Conservation (phyloP, 192 early-diverging fungal genomes). For the Piromyces finnis region DNA sequence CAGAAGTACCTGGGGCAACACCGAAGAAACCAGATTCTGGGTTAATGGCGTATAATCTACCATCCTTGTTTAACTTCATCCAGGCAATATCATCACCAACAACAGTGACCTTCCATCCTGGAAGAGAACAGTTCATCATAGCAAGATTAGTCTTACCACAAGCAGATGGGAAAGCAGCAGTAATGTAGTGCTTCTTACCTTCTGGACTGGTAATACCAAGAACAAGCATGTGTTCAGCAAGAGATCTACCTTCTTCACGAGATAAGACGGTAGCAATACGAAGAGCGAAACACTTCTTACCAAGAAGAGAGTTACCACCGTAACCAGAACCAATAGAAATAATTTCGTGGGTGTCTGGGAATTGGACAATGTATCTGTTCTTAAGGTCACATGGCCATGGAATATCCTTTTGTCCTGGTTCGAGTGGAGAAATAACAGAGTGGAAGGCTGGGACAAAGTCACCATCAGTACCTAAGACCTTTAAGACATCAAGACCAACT, state of each 20-base stretch:
- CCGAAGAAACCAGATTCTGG: slow-evolving; percentile 6
- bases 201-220: slow-evolving; percentile 1
- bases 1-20: slow-evolving; percentile 5
- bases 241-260: slow-evolving; percentile 2
- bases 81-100: slow-evolving; percentile 5
- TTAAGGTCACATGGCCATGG: slow-evolving; percentile 4
- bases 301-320: slow-evolving; percentile 5
- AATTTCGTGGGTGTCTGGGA: slow-evolving; percentile 3
- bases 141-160: slow-evolving; percentile 7
- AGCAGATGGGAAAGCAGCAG: slow-evolving; percentile 4
- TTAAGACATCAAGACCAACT: slow-evolving; percentile 2
- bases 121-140: slow-evolving; percentile 3
- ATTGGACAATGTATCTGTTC: slow-evolving; percentile 3
- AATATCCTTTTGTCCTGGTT: slow-evolving; percentile 3
- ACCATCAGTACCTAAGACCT: background rate
- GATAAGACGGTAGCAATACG: slow-evolving; percentile 1
- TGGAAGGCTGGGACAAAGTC: background rate
- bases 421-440: slow-evolving; percentile 3
- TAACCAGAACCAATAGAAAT: slow-evolving; percentile 5
- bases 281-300: slow-evolving; percentile 6
- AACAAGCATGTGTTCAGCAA: slow-evolving; percentile 7
- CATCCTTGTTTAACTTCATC: slow-evolving; percentile 3
- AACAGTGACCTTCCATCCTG: slow-evolving; percentile 3
- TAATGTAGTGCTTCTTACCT: slow-evolving; percentile 3
- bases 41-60: slow-evolving; percentile 3